phyloP scores from a whole-genome alignment of 2,329 filamentous ascomycete species.

The Colletotrichum salicis region DNA sequence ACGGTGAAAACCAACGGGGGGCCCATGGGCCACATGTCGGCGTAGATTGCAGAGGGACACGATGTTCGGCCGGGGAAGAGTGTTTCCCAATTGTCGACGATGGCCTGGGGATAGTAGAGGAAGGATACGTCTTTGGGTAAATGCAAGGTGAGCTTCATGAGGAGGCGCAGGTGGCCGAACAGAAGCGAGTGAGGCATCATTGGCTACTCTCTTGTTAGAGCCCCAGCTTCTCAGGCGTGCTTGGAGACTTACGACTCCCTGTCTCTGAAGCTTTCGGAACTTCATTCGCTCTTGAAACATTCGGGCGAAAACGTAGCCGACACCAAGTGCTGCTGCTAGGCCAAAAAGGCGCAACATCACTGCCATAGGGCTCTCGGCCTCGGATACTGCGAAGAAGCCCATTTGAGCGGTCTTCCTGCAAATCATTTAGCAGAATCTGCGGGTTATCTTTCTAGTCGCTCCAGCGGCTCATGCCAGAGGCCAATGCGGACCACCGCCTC shows the following conservation, averaged over 20 bases:
- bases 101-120: constrained; percentile 22
- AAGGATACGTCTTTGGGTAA: constrained; percentile 17
- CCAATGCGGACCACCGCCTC: background rate
- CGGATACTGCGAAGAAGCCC: background rate
- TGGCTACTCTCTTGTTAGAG: constrained; percentile 9
- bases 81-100: constrained; percentile 21
- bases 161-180: constrained; percentile 20
- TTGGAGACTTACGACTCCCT: constrained; percentile 16
- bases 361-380: background rate
- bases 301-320: background rate
- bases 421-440: too few relatives aligned
- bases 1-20: constrained; percentile 37
- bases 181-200: constrained; percentile 32
- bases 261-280: constrained; percentile 2
- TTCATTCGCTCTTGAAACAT: constrained; percentile 10
- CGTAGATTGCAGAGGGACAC: constrained; percentile 41
- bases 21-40: constrained; percentile 45
- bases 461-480: background rate
- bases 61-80: constrained; percentile 39
- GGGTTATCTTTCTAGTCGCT: background rate
- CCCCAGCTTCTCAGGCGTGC: fast-evolving
- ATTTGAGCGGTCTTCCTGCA: background rate
- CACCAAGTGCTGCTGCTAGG: background rate
- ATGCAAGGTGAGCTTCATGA: constrained; percentile 1
- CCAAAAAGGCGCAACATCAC: background rate